A percentile compares a stretch with the other conserved stretches of the same genome.
These are phyloP conservation scores for Dactylellina sp. DNA, from an alignment of 2,329 filamentous ascomycete species.

Conservation along the genomic window DNA sequence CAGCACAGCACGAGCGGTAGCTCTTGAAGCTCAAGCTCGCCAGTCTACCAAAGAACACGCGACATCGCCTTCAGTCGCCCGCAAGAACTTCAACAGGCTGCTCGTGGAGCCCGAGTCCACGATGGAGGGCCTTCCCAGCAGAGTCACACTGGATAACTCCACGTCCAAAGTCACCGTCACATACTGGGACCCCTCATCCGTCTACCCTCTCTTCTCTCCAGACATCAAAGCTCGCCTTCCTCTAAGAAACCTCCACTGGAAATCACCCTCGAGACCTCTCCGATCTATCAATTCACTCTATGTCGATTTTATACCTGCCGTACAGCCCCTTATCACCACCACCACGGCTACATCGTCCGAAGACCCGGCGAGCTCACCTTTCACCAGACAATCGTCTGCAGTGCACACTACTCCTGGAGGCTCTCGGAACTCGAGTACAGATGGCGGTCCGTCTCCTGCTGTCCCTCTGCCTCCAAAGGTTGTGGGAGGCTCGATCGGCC, in stretches of 20 bases:
- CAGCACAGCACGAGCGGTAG: background rate
- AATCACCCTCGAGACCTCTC: conserved; percentile 88
- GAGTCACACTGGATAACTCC: conserved; percentile 40
- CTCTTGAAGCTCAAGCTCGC: conserved; percentile 31
- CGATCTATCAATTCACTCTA: conserved; percentile 94
- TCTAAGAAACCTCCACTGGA: conserved; percentile 94
- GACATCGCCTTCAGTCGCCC: conserved; percentile 7
- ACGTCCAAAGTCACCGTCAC: conserved; percentile 69
- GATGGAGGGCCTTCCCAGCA: background rate
- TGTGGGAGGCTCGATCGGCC: conserved; percentile 25
- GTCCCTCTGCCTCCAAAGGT: conserved; percentile 18
- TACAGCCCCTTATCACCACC: conserved; percentile 65
- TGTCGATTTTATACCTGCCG: conserved; percentile 81
- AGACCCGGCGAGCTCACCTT: conserved; percentile 62
- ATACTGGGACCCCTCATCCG: conserved; percentile 91
- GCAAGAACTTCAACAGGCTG: conserved; percentile 3
- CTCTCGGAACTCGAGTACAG: conserved; percentile 62
- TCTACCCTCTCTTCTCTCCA: conserved; percentile 84
- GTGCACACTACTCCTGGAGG: conserved; percentile 57
- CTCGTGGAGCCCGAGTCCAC: background rate
- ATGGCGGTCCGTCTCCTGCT: conserved; percentile 60
- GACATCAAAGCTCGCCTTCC: conserved; percentile 83
- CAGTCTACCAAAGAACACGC: conserved; percentile 29
- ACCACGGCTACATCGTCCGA: conserved; percentile 63
- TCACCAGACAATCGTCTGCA: conserved; percentile 59